A percentile compares a stretch with the other conserved stretches of the same genome.
These are phyloP conservation scores for Dactylellina leptospora DNA, from an alignment of 2,329 filamentous ascomycete species.

Conservation along the genomic window DNA sequence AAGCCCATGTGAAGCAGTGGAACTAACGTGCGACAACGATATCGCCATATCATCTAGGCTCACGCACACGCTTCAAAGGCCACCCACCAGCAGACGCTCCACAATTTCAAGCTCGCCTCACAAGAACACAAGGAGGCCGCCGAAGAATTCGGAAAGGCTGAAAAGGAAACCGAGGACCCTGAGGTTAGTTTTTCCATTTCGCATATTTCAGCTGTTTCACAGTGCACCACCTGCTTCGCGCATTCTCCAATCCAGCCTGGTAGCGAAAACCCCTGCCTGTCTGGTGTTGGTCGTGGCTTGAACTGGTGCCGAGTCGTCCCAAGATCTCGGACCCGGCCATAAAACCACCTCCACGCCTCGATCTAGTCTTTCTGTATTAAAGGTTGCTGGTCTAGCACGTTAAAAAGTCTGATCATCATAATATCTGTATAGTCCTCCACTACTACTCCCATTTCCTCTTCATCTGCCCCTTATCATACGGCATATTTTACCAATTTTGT, in stretches of 20 bases:
- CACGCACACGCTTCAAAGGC: conserved; percentile 54
- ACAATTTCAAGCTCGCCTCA: conserved; percentile 53
- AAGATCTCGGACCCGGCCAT: conserved; percentile 53
- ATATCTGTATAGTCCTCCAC: conserved; percentile 45
- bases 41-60: conserved; percentile 30
- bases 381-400: neutral
- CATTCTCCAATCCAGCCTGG: conserved; percentile 38
- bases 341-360: conserved; percentile 48
- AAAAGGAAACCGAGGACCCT: conserved; percentile 50
- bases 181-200: conserved; percentile 51
- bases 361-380: conserved; percentile 20
- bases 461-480: conserved; percentile 46
- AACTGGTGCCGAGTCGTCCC: conserved; percentile 36
- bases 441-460: conserved; percentile 34
- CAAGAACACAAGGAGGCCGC: conserved; percentile 53
- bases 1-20: no score
- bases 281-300: conserved; percentile 50
- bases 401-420: conserved; percentile 46
- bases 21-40: conserved; percentile 14
- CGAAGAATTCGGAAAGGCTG: conserved; percentile 53
- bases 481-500: conserved; percentile 51
- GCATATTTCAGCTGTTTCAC: conserved; percentile 47
- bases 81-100: conserved; percentile 51
- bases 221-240: conserved; percentile 15
- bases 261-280: conserved; percentile 38